phyloP scores from a whole-genome alignment of 2,329 filamentous ascomycete genomes.

The Neofusicoccum parvum region DNA sequence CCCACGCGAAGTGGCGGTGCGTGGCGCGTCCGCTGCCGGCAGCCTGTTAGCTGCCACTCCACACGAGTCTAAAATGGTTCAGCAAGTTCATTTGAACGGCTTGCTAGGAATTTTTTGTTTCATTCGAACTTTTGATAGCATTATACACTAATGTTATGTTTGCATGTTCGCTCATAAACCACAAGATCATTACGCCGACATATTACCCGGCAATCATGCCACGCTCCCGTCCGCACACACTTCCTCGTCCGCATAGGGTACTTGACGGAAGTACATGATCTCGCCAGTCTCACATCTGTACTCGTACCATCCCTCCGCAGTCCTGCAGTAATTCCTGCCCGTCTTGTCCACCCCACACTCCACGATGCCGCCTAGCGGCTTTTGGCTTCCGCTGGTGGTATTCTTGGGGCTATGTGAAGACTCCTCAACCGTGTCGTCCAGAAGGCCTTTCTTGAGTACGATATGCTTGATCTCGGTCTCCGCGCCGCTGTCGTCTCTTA shows the following conservation, averaged over 20 bases:
- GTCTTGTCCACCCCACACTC: constrained; percentile 1
- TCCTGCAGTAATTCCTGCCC: constrained; percentile 6
- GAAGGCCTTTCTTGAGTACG: neutral
- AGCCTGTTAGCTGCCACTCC: too few species aligned
- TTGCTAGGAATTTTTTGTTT: neutral
- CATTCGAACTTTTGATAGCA: neutral
- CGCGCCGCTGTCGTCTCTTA: neutral
- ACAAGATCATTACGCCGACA: neutral
- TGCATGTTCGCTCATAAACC: neutral
- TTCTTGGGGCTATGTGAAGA: neutral
- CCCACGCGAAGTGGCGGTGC: neutral
- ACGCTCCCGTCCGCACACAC: constrained; percentile 5
- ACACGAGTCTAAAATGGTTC: too few species aligned
- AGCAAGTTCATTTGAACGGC: too few species aligned
- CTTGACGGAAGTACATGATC: neutral
- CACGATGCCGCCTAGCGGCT: neutral
- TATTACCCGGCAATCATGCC: neutral
- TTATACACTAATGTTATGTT: neutral
- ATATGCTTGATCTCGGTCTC: neutral
- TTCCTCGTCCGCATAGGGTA: neutral
- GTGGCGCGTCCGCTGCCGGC: too few species aligned
- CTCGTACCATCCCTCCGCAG: constrained; percentile 3
- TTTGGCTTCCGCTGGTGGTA: neutral
- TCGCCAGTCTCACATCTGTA: constrained; percentile 9
- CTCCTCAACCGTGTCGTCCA: neutral